These are phyloP conservation scores for Cystobasidium ongulense DNA, from an alignment of 768 basidiomycete genomes.

Conservation along the genomic window DNA sequence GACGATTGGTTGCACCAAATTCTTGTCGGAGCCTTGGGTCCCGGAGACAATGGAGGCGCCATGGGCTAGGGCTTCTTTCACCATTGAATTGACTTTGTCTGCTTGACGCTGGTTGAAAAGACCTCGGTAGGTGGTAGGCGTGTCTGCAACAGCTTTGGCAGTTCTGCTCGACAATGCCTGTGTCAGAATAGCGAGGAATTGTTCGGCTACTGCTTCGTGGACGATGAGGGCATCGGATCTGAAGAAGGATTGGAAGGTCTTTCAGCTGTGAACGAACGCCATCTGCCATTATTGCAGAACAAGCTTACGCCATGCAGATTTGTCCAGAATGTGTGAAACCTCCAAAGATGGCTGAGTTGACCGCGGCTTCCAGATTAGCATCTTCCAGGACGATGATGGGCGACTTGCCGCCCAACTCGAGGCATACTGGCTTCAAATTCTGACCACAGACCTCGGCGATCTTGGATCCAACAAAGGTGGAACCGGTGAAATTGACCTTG, in stretches of 20 bases:
- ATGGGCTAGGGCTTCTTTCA: background rate
- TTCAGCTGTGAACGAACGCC: background rate
- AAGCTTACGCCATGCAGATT: slow-evolving; percentile 34
- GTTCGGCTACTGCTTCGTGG: slow-evolving; percentile 14
- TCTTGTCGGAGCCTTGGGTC: slow-evolving; percentile 67
- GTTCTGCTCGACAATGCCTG: background rate
- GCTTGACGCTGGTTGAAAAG: background rate
- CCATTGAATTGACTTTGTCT: background rate
- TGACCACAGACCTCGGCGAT: slow-evolving; percentile 45
- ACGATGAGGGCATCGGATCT: slow-evolving; percentile 23
- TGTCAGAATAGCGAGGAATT: background rate
- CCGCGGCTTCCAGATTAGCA: slow-evolving; percentile 44
- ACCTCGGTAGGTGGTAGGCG: background rate
- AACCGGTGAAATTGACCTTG: slow-evolving; percentile 41
- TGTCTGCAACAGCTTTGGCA: background rate
- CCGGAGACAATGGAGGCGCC: slow-evolving; percentile 78
- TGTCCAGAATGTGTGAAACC: slow-evolving; percentile 40
- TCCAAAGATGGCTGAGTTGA: slow-evolving; percentile 37
- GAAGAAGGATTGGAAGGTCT: background rate
- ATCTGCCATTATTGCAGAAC: background rate
- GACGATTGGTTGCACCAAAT: slow-evolving; percentile 21
- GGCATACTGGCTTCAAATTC: slow-evolving; percentile 46
- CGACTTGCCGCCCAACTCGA: slow-evolving; percentile 48
- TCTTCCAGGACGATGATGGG: slow-evolving; percentile 45
- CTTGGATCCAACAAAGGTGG: slow-evolving; percentile 43